Conservation (phyloP, 2,329 filamentous ascomycete species). For the Cladosporium halotolerans region DNA sequence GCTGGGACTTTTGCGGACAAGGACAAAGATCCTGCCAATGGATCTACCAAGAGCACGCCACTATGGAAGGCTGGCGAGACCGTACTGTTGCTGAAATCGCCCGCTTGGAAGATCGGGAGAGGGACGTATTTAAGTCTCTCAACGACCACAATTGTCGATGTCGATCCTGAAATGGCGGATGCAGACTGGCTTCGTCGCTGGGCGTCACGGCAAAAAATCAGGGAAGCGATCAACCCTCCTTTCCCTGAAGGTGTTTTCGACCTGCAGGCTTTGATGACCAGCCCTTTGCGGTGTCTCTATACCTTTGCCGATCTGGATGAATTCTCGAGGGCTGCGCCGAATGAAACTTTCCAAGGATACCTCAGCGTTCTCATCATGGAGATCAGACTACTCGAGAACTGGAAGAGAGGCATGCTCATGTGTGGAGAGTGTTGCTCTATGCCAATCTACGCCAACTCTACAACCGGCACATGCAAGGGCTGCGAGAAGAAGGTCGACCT, state of each 20-base stretch:
- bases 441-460: conserved; percentile 48
- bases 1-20: conserved; percentile 6
- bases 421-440: conserved; percentile 48
- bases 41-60: conserved; percentile 3
- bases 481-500: conserved; percentile 34
- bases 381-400: conserved; percentile 35
- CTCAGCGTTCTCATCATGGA: conserved; percentile 40
- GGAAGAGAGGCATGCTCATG: conserved; percentile 40
- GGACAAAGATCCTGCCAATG: conserved; percentile 7
- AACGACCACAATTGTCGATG: conserved; percentile 46
- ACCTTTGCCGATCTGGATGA: conserved; percentile 42
- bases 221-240: conserved; percentile 44
- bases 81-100: conserved; percentile 25
- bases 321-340: conserved; percentile 31
- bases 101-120: conserved; percentile 26
- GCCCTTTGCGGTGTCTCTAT: conserved; percentile 33
- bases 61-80: conserved; percentile 27
- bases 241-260: conserved; percentile 37
- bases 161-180: conserved; percentile 50
- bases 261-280: conserved; percentile 16
- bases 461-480: conserved; percentile 34
- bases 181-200: conserved; percentile 49
- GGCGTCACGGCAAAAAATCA: conserved; percentile 42
- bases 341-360: conserved; percentile 38
- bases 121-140: conserved; percentile 32